Base-by-base conservation (phyloP, 177 flowering plant genomes). In the Vitis hybrid region DNA sequence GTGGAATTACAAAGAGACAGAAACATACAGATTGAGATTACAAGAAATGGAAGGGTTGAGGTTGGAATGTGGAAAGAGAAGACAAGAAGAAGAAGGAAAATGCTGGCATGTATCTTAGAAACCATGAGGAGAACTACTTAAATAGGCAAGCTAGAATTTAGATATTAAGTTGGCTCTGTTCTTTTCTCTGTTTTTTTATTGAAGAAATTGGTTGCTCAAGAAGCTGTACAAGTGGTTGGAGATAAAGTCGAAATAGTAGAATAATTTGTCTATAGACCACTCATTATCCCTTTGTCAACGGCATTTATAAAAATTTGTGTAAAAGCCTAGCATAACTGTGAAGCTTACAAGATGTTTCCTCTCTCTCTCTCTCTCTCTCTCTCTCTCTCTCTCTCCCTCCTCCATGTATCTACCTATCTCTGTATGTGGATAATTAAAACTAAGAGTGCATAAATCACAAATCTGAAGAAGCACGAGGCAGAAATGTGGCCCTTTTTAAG, bases 271-370 rank as follows among this genome's bases (percentile, higher is more conserved):
- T 68, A 63, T 31, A 70, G 67, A 74, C 76, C 68, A 64, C 62
- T 69, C 71, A 66, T 75, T 61, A 65, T 69, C 80, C 53, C 4
- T 75, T 77, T 67, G 90, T 87, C 87, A 85, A 86, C 87, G 68
- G 71, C 61, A 51, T 66, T 29, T 72, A 65, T 73, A 56, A 64
- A 70, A 69, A 29, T 29, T 57, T 55, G 57, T 67, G 62, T 55
- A 50, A 64, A 73, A 74, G 86, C 79, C 70, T 77, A 76, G 78
- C 79, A 70, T 80, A 77, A 80, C 74, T 66, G 63, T 72, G 90
- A 85, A 85, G 76, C 79, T 81, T 74, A 60, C 81, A 74, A 70
- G 90, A 83, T 84, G 80, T 73, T 89, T 87, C 90, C 79, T 75
- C 62, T 63, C 49, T 73, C 51, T 70, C 22, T n/a, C n/a, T n/a